Base-by-base conservation (phyloP, 2,329 filamentous ascomycete species). In the Neodidymelliopsis sp. region DNA sequence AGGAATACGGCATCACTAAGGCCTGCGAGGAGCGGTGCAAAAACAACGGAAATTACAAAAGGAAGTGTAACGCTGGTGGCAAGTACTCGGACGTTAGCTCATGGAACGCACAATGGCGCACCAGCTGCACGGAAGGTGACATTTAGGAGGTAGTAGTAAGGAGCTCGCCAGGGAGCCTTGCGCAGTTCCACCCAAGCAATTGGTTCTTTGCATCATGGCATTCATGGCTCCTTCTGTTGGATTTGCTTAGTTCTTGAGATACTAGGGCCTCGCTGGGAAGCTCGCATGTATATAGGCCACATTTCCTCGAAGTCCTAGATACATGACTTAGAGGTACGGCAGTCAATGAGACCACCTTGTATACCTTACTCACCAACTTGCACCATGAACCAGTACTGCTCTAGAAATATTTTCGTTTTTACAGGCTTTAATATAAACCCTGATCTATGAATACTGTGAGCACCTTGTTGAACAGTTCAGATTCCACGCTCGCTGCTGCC, bases 21-120 rank as follows among this genome's bases (percentile, higher is more conserved):
- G 22, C 22, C 39, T 43, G 39, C 39, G 29, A 27, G 39, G 29
- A 35, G 30, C 20, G 39, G 30, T 43, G 39, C 39, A 43, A n/a
- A 34, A 15, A 43, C 29, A 43, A 43, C 29, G 30, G 39, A 43
- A 43, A 43, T 43, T 35, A 27, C 15, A 28, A 43, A 20, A 34
- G 16, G 30, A 43, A 35, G 30, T 43, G 39, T 34, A 43, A 43
- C 30, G 39, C 39, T 43, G 30, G 22, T 35, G 39, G 39, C 29
- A 43, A 43, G 29, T 43, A 43, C 39, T 43, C 39, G 20, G 39
- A 43, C 30, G 39, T 43, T 28, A 43, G 39, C 39, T 20, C 39
- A 20, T 43, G 29, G 29, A 43, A 34, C 16, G 39, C 39, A 43
- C 39, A 27, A 35, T 43, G 22, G 22, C 39, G 39, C 20, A 34